phyloP scores from a whole-genome alignment of 805 yeast species.

The Kurtzmaniella fragi region DNA sequence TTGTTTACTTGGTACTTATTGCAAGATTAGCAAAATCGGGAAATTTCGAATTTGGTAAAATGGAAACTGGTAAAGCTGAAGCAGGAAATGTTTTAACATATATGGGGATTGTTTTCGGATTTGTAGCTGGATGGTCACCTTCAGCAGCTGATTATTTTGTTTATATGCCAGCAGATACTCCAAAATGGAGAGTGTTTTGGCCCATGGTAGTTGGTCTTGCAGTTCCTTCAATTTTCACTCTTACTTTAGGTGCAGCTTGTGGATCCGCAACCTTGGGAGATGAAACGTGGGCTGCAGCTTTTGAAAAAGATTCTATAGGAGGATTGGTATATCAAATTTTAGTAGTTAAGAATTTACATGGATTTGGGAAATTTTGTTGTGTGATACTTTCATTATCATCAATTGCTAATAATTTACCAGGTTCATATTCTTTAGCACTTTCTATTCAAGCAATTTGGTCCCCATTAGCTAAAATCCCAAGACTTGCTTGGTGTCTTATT shows the following conservation, averaged over 20 bases:
- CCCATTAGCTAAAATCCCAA: constrained; percentile 23
- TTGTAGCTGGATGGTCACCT: constrained; percentile 29
- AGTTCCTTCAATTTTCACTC: constrained; percentile 22
- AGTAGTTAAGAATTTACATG: constrained; percentile 22
- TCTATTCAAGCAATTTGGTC: constrained; percentile 28
- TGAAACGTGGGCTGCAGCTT: constrained; percentile 23
- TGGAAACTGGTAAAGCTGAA: constrained; percentile 21
- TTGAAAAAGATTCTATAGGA: constrained; percentile 24
- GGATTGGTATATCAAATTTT: constrained; percentile 26
- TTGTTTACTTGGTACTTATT: constrained; percentile 22
- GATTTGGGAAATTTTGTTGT: constrained; percentile 27
- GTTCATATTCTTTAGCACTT: constrained; percentile 26
- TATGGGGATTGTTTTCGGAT: constrained; percentile 26
- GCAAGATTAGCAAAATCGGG: constrained; percentile 22
- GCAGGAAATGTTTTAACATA: constrained; percentile 27
- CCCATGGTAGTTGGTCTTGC: constrained; percentile 24
- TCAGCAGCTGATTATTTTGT: constrained; percentile 31
- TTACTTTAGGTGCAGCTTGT: constrained; percentile 27
- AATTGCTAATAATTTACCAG: constrained; percentile 29
- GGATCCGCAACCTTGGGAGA: constrained; percentile 22
- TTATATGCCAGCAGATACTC: constrained; percentile 23
- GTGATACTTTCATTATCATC: constrained; percentile 27
- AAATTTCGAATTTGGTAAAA: constrained; percentile 18
- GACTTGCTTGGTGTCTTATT: constrained; percentile 29
- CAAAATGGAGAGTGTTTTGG: constrained; percentile 21